Conservation (phyloP, 257 asterid genomes). For the Solanum corneliomulleri region DNA sequence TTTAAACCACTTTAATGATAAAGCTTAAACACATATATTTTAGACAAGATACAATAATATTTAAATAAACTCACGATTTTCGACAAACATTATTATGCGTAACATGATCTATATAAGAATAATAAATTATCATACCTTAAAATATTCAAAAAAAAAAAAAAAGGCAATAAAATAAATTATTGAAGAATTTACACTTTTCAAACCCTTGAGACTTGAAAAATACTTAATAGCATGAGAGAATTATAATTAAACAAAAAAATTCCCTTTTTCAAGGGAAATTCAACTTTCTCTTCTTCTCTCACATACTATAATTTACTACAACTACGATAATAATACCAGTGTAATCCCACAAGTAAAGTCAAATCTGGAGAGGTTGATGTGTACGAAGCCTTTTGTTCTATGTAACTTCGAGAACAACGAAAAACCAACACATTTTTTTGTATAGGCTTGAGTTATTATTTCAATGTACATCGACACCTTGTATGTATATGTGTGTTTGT, state of each 20-base stretch:
- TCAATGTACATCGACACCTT: not conserved
- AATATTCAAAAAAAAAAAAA: not conserved
- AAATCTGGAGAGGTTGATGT: not conserved
- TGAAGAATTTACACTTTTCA: not conserved
- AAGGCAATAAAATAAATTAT: not conserved
- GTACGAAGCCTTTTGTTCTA: not conserved
- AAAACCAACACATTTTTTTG: not conserved
- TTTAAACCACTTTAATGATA: not conserved
- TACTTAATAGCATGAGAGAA: not conserved
- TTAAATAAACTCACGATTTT: not conserved
- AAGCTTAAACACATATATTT: not conserved
- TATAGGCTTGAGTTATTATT: not conserved
- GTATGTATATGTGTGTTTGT: not conserved
- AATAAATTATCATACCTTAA: not conserved
- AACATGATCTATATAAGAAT: not conserved
- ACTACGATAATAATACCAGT: not conserved
- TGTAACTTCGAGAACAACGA: not conserved
- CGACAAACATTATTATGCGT: not conserved
- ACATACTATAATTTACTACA: not conserved
- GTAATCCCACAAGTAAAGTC: not conserved
- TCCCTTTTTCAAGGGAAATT: not conserved
- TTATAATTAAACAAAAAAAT: not conserved
- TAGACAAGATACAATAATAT: not conserved
- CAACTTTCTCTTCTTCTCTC: not conserved
- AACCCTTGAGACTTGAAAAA: not conserved